Conservation (phyloP, 225 moss, liverwort and hornwort genomes). For the Polytrichum formosum region DNA sequence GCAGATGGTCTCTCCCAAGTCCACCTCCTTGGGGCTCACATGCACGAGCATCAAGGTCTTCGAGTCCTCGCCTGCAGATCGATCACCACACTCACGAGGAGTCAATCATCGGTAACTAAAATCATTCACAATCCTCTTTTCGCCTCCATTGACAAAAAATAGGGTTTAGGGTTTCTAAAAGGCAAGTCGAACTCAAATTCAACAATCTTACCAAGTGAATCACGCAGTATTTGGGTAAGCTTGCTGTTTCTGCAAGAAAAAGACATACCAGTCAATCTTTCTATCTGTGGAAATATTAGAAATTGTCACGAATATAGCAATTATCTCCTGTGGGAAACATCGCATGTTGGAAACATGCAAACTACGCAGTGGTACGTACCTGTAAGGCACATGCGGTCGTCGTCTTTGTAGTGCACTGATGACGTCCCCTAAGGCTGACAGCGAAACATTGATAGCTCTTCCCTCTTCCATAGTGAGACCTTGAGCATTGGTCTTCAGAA, state of each 20-base stretch:
- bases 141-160: too few relatives aligned
- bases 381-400: slow-evolving; percentile 56
- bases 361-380: slow-evolving; percentile 29
- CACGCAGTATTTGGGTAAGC: slow-evolving; percentile 61
- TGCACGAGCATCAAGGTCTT: slow-evolving; percentile 71
- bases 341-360: too few relatives aligned
- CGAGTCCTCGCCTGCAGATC: slow-evolving; percentile 42
- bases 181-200: too few relatives aligned
- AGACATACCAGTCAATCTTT: neutral
- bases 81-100: neutral
- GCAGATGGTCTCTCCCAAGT: slow-evolving; percentile 53
- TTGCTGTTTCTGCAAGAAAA: slow-evolving; percentile 55
- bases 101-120: neutral
- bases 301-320: too few relatives aligned
- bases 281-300: neutral
- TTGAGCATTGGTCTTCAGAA: slow-evolving; percentile 63
- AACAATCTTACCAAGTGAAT: slow-evolving; percentile 41
- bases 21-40: slow-evolving; percentile 56
- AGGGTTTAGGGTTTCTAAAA: too few relatives aligned
- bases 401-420: slow-evolving; percentile 58
- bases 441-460: slow-evolving; percentile 59
- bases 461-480: slow-evolving; percentile 66
- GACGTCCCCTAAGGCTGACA: slow-evolving; percentile 66
- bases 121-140: too few relatives aligned
- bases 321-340: too few relatives aligned